Evolutionary conservation across 805 yeast genomes (phyloP).

Genomic region (Candida khao-thaluensis): DNA sequence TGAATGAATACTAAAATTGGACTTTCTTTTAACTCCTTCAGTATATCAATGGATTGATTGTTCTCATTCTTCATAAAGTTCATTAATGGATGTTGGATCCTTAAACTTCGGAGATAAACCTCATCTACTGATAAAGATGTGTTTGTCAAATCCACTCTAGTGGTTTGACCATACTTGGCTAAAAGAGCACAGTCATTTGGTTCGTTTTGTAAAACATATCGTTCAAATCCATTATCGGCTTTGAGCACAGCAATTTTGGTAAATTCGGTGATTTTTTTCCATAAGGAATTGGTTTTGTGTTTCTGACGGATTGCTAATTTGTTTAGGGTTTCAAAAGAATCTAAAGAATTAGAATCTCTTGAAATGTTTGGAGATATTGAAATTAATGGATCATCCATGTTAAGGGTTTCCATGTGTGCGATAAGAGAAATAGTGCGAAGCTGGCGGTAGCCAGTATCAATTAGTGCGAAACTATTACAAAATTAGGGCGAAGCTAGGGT

Average conservation of each 20-base stretch:
- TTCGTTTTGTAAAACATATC: conserved; percentile 38
- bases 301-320: conserved; percentile 4
- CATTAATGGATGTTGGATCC: conserved; percentile 51
- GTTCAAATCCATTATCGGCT: conserved; percentile 39
- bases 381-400: conserved; percentile 1
- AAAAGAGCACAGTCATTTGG: conserved; percentile 57
- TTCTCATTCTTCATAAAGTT: conserved; percentile 28
- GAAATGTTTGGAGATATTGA: conserved; percentile 5
- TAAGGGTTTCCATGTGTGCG: conserved; percentile 1
- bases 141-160: conserved; percentile 32
- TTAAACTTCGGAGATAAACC: conserved; percentile 41
- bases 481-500: too few species aligned
- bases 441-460: too few species aligned
- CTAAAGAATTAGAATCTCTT: conserved; percentile 1
- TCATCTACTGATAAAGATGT: conserved; percentile 27
- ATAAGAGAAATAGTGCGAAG: not conserved
- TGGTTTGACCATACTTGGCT: conserved; percentile 46
- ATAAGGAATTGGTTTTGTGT: not conserved
- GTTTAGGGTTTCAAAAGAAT: conserved; percentile 3
- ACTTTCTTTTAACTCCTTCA: conserved; percentile 40
- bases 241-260: conserved; percentile 20
- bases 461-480: too few species aligned
- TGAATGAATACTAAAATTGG: conserved; percentile 73
- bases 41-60: conserved; percentile 22
- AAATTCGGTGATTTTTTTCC: conserved; percentile 17